Base-by-base conservation (phyloP, 2,329 filamentous ascomycete species). In the Hypoxylon sp. region DNA sequence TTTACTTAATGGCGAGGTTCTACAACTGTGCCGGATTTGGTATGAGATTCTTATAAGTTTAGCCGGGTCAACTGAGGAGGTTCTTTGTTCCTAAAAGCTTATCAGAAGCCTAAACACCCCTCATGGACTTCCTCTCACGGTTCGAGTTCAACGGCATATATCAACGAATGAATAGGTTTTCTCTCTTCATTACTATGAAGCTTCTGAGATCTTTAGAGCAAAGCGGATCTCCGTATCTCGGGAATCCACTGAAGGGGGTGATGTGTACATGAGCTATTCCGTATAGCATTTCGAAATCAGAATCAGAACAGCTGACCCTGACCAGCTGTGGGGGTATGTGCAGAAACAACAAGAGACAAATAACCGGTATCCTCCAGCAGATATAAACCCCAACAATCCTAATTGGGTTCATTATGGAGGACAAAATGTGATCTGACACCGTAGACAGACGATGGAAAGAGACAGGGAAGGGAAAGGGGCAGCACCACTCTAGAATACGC, bases 401-500 rank as follows among this genome's bases (percentile, higher is more conserved):
- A 30, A 23, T 25, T 42, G 29, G 44, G 23, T 36, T 49, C 27
- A 30, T 42, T 12, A 20, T 21, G 19, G 27, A 23, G 31, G 9
- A 35, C 40, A 46, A 17, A 19, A 34, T 26, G 13, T 26, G 25
- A 45, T 27, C n/a, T n/a, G n/a, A n/a, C n/a, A n/a, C n/a, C n/a
- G n/a, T n/a, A n/a, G n/a, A n/a, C n/a, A n/a, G n/a, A n/a, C n/a
- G n/a, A n/a, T n/a, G n/a, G 34, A 53, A 52, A 47, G 19, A 45
- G 38, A 17, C n/a, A 16, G n/a, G 11, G 36, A 44, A 13, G 27
- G 13, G 20, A 12, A 25, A 41, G n/a, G 25, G 30, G 23, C 9
- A 11, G 34, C 30, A 26, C 17, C 15, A 41, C 15, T 40, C 55
- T 72, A 80, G 59, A 80, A 71, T 57, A 79, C 73, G 63, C 77